Conservation (phyloP, 1,139 yeast genomes). For the Geotrichum aggregatum region DNA sequence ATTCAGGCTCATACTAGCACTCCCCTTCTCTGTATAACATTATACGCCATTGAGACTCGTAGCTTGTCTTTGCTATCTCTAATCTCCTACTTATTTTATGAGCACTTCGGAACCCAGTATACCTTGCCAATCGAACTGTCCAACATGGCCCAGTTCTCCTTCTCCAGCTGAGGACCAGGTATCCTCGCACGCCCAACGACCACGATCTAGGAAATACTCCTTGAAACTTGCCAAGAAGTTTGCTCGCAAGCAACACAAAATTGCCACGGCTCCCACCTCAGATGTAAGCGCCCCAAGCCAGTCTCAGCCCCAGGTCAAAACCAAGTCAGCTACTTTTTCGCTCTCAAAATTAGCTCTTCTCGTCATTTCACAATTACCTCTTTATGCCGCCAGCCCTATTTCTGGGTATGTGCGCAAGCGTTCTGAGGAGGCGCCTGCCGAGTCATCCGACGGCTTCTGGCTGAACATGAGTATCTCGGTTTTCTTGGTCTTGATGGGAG, state of each 20-base stretch:
- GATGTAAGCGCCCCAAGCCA: not conserved
- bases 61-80: not conserved
- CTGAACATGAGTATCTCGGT: slow-evolving; percentile 57
- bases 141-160: slow-evolving; percentile 1
- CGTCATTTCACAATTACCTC: slow-evolving; percentile 18
- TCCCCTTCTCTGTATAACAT: no score
- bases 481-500: slow-evolving; percentile 77
- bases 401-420: slow-evolving; percentile 37
- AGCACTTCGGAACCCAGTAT: slow-evolving; percentile 7
- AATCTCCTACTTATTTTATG: slow-evolving; percentile 8
- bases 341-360: slow-evolving; percentile 15
- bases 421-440: slow-evolving; percentile 35
- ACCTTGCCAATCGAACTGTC: slow-evolving; percentile 5
- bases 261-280: not conserved
- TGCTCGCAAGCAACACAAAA: not conserved
- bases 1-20: no score
- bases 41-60: no score
- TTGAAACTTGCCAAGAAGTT: not conserved
- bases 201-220: slow-evolving; percentile 39
- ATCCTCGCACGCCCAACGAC: no score
- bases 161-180: slow-evolving; percentile 21
- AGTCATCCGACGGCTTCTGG: slow-evolving; percentile 42
- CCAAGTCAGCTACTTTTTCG: slow-evolving; percentile 11
- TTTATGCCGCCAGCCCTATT: slow-evolving; percentile 18
- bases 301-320: not conserved